Evolutionary conservation across 139 green algal genomes (phyloP).

Genomic region (Gonium pectorale): DNA sequence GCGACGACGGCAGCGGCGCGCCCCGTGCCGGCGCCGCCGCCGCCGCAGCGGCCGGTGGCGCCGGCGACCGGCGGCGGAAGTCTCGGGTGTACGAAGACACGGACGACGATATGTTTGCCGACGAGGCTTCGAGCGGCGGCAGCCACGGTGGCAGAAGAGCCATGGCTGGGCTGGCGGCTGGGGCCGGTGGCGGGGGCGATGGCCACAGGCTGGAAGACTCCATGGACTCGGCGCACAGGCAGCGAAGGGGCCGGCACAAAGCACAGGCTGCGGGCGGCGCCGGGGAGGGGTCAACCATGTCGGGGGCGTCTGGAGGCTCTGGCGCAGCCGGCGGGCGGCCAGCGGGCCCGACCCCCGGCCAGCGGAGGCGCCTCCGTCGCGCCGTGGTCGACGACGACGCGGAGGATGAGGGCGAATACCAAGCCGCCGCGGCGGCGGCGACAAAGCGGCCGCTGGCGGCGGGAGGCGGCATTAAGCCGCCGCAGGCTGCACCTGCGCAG

Average conservation of each 20-base stretch:
- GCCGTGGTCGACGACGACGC: constrained; percentile 1
- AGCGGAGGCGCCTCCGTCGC: neutral
- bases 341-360: too few relatives aligned
- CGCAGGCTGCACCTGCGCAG: too few relatives aligned
- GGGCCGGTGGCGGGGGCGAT: neutral
- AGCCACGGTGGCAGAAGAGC: neutral
- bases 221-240: too few relatives aligned
- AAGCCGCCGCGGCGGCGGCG: neutral
- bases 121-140: constrained; percentile 14
- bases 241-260: neutral
- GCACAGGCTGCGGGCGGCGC: neutral
- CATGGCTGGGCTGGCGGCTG: neutral
- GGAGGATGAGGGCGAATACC: neutral
- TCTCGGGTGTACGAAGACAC: constrained; percentile 28
- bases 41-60: neutral
- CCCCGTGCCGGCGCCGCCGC: neutral
- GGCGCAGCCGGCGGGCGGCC: neutral
- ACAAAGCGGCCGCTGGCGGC: neutral
- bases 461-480: too few relatives aligned
- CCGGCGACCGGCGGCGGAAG: neutral
- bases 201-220: neutral
- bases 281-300: neutral
- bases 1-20: neutral
- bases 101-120: constrained; percentile 15
- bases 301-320: neutral